These are phyloP conservation scores for Eutrema heterophyllum DNA, from an alignment of 345 rosid genomes.

Conservation along the genomic window DNA sequence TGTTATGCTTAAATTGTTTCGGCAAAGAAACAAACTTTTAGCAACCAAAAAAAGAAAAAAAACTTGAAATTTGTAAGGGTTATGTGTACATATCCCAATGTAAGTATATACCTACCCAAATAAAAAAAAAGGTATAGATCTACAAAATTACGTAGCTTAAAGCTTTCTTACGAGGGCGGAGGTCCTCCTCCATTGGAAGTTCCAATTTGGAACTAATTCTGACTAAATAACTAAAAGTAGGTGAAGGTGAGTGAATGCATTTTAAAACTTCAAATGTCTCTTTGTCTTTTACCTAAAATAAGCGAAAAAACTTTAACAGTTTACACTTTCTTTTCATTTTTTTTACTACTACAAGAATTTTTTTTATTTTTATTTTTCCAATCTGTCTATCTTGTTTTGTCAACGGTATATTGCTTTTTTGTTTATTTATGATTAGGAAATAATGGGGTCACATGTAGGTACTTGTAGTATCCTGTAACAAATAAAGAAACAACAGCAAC, in stretches of 20 bases:
- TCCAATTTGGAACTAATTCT: not conserved
- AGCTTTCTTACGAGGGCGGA: too few species aligned
- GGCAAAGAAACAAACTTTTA: not conserved
- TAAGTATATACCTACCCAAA: not conserved
- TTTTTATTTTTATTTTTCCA: not conserved
- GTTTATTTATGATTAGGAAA: constrained; percentile 22
- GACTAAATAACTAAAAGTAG: not conserved
- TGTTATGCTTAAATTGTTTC: not conserved
- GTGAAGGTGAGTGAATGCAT: not conserved
- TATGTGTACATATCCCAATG: not conserved
- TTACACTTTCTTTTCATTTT: not conserved
- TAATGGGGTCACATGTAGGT: constrained; percentile 34
- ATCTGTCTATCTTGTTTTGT: constrained; percentile 13
- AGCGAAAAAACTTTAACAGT: not conserved
- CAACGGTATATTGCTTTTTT: constrained; percentile 26
- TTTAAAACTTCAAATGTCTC: constrained; percentile 3
- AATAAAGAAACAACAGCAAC: constrained; percentile 25
- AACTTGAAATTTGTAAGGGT: not conserved
- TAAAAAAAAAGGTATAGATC: too few species aligned
- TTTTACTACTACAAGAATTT: constrained; percentile 7
- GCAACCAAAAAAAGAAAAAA: too few species aligned
- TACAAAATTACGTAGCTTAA: not conserved
- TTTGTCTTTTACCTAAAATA: constrained; percentile 9
- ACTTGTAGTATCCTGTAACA: constrained; percentile 18
- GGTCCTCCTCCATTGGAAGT: not conserved